Evolutionary conservation across 2,329 filamentous ascomycete genomes (phyloP), one percentile per base, ranked within the genome.

Genomic region (Endothia cerciana): DNA sequence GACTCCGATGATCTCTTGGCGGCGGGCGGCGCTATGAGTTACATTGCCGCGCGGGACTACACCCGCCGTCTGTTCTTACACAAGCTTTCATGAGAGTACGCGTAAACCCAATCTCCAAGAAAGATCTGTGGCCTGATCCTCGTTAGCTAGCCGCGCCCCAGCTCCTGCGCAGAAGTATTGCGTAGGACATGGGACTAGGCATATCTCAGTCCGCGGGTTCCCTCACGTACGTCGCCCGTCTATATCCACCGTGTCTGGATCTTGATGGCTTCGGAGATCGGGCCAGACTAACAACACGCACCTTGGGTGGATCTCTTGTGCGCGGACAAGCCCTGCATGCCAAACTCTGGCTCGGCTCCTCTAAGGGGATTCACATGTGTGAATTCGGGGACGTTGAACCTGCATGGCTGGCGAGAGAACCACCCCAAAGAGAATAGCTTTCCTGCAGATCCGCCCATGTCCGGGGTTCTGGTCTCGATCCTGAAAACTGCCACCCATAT

Each of bases 41-140:
- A 22, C 51, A 55, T 36, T 55, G 30, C 51, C 51, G 51, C 30
- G 51, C 51, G 51, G 15, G 36, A 55, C 15, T 8, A 55, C 47
- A 3, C 28, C 28, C 47, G 28, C 47, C 47, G 47, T 51, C 7
- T 51, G 47, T 51, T 1, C 47, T 51, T 51, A 13, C 11, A 30
- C 25, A 22, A 22, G 45, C 13, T 51, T 28, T 51, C 5, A 51
- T 51, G 22, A 51, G 47, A 22, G 22, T 22, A 51, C 47, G 22
- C 47, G 47, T 51, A 22, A 51, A 49, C 45, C 33, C 5, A 7
- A 36, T 5, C 47, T 17, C 5, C 28, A 13, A 30, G 11, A 11
- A 11, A 15, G 47, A 51, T 51, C 22, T 51, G 22, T 25, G 17
- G 28, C 4, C 47, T 51, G 22, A 4, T 51, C 25, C 22, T 17